Evolutionary conservation across 1,284 basidiomycete genomes (phyloP).

Genomic region (Melampsora americana): DNA sequence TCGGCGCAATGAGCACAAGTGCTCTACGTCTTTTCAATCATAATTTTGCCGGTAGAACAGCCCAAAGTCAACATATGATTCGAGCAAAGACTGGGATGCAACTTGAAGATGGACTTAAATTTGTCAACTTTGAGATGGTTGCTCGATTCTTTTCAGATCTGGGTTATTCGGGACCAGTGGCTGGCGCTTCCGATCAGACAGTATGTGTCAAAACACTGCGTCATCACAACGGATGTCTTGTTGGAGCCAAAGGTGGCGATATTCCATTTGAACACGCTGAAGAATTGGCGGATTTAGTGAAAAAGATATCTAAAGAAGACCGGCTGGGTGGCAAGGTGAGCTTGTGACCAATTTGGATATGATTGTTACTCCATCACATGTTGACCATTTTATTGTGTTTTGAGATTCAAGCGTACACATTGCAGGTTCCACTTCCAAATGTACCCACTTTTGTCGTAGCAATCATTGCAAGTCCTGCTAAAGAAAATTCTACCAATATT

Average conservation of each 20-base stretch:
- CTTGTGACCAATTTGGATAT: too few species aligned
- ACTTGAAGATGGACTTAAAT: constrained; percentile 4
- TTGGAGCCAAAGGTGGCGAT: constrained; percentile 10
- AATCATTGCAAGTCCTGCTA: constrained; percentile 5
- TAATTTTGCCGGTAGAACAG: background rate
- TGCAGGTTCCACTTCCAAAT: background rate
- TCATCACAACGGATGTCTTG: constrained; percentile 12
- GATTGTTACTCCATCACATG: too few species aligned
- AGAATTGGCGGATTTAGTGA: background rate
- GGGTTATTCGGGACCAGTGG: background rate
- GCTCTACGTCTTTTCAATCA: too few species aligned
- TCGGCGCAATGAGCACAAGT: too few species aligned
- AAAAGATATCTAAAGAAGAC: background rate
- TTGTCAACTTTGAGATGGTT: constrained; percentile 6
- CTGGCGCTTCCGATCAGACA: background rate
- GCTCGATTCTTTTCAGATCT: background rate
- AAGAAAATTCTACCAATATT: background rate
- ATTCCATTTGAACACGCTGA: background rate
- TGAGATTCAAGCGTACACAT: constrained; percentile 9
- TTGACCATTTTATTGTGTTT: background rate
- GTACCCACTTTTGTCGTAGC: background rate
- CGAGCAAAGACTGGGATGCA: background rate
- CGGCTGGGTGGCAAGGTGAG: background rate
- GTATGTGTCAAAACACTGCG: constrained; percentile 4
- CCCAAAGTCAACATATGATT: background rate